phyloP scores from a whole-genome alignment of 345 rosid species.

The Corchorus olitorius region DNA sequence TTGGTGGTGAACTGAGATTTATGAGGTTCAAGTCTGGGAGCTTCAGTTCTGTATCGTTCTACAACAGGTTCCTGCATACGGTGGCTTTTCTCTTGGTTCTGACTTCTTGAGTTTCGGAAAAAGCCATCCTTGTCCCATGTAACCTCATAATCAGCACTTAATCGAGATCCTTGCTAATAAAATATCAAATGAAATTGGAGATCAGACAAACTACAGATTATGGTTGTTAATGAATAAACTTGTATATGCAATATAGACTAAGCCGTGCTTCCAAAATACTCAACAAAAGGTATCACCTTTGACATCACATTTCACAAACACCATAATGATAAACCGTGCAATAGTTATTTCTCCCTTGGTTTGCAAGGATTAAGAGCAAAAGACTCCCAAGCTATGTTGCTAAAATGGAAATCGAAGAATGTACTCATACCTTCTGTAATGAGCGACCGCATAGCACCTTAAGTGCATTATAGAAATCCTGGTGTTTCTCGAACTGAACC shows the following conservation, averaged over 20 bases:
- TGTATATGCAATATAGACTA: slow-evolving; percentile 10
- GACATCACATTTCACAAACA: background rate
- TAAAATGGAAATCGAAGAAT: background rate
- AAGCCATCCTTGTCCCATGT: slow-evolving; percentile 79
- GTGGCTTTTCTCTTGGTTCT: slow-evolving; percentile 40
- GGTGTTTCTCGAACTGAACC: slow-evolving; percentile 79
- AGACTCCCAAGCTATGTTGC: background rate
- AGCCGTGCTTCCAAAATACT: background rate
- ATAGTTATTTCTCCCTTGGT: background rate
- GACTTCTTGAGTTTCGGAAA: slow-evolving; percentile 60
- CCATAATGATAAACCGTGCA: slow-evolving; percentile 2
- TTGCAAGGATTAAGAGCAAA: background rate
- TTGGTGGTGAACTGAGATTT: slow-evolving; percentile 41
- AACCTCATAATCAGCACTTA: slow-evolving; percentile 82
- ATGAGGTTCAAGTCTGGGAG: slow-evolving; percentile 38
- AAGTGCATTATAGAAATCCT: slow-evolving; percentile 71
- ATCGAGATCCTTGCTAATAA: slow-evolving; percentile 76
- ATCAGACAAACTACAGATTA: slow-evolving; percentile 2
- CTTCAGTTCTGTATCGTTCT: slow-evolving; percentile 42
- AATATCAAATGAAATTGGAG: slow-evolving; percentile 15
- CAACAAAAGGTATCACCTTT: background rate
- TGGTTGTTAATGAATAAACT: background rate
- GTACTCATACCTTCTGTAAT: slow-evolving; percentile 66
- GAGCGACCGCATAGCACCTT: slow-evolving; percentile 82
- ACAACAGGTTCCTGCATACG: slow-evolving; percentile 32